phyloP scores from a whole-genome alignment of 306 rosid species.

The Vigna nakashimae region DNA sequence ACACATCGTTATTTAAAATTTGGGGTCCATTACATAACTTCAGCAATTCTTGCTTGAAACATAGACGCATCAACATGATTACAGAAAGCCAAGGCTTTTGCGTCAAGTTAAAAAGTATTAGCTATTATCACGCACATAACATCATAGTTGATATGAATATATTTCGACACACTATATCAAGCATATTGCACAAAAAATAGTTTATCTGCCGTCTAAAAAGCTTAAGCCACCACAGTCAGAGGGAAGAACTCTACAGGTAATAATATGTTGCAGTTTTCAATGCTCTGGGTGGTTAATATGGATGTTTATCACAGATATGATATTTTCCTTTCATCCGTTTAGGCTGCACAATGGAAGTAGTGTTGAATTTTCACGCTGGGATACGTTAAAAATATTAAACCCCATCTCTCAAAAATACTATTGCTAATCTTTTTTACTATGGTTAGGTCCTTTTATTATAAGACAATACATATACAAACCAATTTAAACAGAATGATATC shows the following conservation, averaged over 20 bases:
- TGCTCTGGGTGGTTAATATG: constrained; percentile 18
- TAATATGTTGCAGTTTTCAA: constrained; percentile 8
- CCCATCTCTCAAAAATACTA: not conserved
- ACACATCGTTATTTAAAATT: not conserved
- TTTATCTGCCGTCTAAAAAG: constrained; percentile 9
- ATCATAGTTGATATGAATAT: constrained; percentile 24
- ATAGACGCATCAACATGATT: constrained; percentile 23
- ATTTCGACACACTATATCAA: constrained; percentile 18
- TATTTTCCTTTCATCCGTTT: not conserved
- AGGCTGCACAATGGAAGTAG: constrained; percentile 20
- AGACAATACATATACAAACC: constrained; percentile 30
- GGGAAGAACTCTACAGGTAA: not conserved
- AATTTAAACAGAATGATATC: constrained; percentile 8
- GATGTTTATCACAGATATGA: constrained; percentile 12
- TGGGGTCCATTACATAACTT: constrained; percentile 4
- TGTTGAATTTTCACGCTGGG: constrained; percentile 20
- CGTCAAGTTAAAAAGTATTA: constrained; percentile 9
- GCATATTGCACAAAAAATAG: constrained; percentile 22
- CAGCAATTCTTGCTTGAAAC: constrained; percentile 12
- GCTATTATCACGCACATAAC: constrained; percentile 11
- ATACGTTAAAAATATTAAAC: constrained; percentile 4
- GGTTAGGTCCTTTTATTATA: not conserved
- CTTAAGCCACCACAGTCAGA: constrained; percentile 1
- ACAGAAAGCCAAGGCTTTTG: constrained; percentile 31
- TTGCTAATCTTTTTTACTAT: constrained; percentile 20